Evolutionary conservation across 176 grass and related monocot species (phyloP), one percentile per base, ranked within the genome.

Genomic region (Musa itinerans): DNA sequence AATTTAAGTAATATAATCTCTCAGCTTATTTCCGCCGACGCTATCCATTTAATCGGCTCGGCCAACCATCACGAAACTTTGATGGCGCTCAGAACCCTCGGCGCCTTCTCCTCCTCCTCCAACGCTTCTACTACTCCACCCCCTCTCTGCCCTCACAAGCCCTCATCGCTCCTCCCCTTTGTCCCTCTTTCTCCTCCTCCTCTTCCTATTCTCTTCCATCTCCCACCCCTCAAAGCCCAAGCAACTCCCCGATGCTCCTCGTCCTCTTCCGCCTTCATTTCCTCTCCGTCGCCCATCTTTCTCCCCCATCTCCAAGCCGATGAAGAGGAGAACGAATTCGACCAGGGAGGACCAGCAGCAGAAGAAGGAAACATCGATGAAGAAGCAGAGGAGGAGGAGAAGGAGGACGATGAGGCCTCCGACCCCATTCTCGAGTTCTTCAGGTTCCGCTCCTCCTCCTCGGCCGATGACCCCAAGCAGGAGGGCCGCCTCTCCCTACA

Each of bases 271-370:
- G 16, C 75, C 0, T 15, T 58, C 48, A 50, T 65, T 27, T 26
- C 63, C 71, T 68, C 80, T 54, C 74, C 62, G 1, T 65, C 80
- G 62, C 71, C 70, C 16, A 68, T 79, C 71, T 78, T 78, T 53
- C 75, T 64, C 20, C 79, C 80, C 11, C 85, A 80, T 73, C 72
- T 83, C 27, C 71, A 80, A 50, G 51, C 63, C 61, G 75, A 78
- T 1, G 24, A 11, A 48, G 54, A 26, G 10, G 67, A 58, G 12
- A 27, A 65, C 10, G 23, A 64, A 1, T 48, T 63, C 22, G 53
- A 51, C 10, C 14, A 10, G 13, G 25, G 10, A 43, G 29, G 10
- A 43, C 21, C 4, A 25, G 10, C 22, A 63, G 57, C 13, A 52
- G 56, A 17, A 14, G 53, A 50, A 26, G 21, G 50, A 59, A 16